Evolutionary conservation across 1,139 yeast species (phyloP), one percentile per base, ranked within the genome.

Genomic region (Suhomyces taliae): DNA sequence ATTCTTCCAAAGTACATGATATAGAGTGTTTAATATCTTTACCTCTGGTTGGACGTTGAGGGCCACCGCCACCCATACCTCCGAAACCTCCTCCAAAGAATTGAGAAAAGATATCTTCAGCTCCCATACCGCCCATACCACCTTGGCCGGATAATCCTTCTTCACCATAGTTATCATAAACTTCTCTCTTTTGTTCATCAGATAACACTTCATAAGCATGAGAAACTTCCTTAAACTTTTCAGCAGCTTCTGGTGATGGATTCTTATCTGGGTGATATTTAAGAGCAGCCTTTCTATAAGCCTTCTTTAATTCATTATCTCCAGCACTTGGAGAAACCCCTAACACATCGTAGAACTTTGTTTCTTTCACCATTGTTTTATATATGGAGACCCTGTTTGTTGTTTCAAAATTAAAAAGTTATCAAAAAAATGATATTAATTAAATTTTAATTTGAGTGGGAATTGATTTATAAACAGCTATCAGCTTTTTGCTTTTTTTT

Each of bases 201-300:
- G 90, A 81, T 53, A 93, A 78, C 32, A 90, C 76, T 70, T 93
- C 98, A 66, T 93, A 93, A 8, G 98, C 97, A 55, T 84, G 85
- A 9, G 95, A 85, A 54, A 90, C 80, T 66, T 90, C 97, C 73
- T 91, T 91, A 71, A 91, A 91, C 72, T 90, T 91, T 66, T 93
- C 99, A 47, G 97, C 96, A 35, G 97, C 98, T 64, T 88, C 96
- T 48, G 90, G 87, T 41, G 81, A 79, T 46, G 79, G 74, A 60
- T 75, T 75, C 79, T 93, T 93, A 73, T 93, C 99, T 52, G 99
- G 99, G 68, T 93, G 99, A 72, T 83, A 87, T 65, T 88, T 91
- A 63, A 93, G 80, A 24, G 99, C 99, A 43, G 89, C 82, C 61
- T 88, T 83, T 77, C 98, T 85, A 75, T 93, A 93, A 19, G 97